Conservation (phyloP, 192 early-diverging fungal species). For the Coemansia sp. region DNA sequence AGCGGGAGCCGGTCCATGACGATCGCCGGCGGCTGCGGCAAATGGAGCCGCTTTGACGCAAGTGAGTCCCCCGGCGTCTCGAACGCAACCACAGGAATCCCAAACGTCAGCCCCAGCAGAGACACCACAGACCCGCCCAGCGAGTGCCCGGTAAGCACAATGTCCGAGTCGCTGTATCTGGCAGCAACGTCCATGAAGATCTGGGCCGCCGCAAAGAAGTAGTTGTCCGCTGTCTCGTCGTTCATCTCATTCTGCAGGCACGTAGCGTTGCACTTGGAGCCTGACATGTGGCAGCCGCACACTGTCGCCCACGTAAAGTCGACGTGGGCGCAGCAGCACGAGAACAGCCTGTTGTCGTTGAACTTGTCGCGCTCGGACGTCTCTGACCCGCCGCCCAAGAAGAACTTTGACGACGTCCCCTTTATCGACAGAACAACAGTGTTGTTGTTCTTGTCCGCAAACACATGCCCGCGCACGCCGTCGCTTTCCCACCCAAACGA, state of each 20-base stretch:
- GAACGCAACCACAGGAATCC: conserved; percentile 77
- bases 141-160: conserved; percentile 89
- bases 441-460: conserved; percentile 63
- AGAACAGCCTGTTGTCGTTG: conserved; percentile 93
- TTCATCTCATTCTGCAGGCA: conserved; percentile 65
- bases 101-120: conserved; percentile 79
- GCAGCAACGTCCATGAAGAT: conserved; percentile 64
- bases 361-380: conserved; percentile 72
- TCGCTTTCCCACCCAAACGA: conserved; percentile 75
- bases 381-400: conserved; percentile 66
- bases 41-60: conserved; percentile 75
- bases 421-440: conserved; percentile 83
- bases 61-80: conserved; percentile 82
- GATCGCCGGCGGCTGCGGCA: conserved; percentile 62
- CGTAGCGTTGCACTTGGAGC: conserved; percentile 58
- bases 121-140: conserved; percentile 73
- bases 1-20: conserved; percentile 67
- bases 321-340: conserved; percentile 92
- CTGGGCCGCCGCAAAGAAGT: conserved; percentile 57
- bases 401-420: conserved; percentile 72
- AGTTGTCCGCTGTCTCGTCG: conserved; percentile 56
- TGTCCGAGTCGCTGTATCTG: conserved; percentile 65
- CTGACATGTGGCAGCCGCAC: conserved; percentile 74
- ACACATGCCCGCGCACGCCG: conserved; percentile 86
- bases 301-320: conserved; percentile 78